phyloP scores from a whole-genome alignment of 257 asterid species.

The Linaria vulgaris region DNA sequence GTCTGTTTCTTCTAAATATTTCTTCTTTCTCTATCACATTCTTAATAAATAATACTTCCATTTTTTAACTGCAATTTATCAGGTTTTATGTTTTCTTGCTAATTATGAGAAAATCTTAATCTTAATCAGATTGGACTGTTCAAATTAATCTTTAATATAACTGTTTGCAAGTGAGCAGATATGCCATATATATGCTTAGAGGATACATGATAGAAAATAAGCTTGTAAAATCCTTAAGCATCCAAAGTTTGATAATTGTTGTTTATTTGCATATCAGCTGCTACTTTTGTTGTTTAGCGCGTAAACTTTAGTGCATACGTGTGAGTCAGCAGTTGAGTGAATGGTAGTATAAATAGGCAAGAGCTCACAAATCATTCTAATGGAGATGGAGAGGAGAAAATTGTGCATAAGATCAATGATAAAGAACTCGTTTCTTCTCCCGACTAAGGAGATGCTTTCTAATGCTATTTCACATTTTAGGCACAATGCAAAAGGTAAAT shows the following conservation, averaged over 20 bases:
- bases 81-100: constrained; percentile 4
- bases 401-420: constrained; percentile 39
- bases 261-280: constrained; percentile 34
- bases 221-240: neutral
- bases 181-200: neutral
- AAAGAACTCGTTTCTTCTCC: constrained; percentile 45
- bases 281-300: constrained; percentile 24
- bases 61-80: neutral
- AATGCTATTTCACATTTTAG: constrained; percentile 37
- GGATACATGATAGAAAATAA: neutral
- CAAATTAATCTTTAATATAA: constrained; percentile 4
- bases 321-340: constrained; percentile 19
- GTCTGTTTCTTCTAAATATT: constrained; percentile 29
- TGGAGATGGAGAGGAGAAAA: constrained; percentile 46
- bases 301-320: neutral
- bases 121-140: constrained; percentile 17
- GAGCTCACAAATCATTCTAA: neutral
- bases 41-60: constrained; percentile 4
- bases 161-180: neutral
- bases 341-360: constrained; percentile 29
- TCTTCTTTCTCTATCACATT: constrained; percentile 25
- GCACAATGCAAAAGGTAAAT: constrained; percentile 40
- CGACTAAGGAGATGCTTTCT: constrained; percentile 28
- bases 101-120: constrained; percentile 20
- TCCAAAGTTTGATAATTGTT: constrained; percentile 30